Conservation (phyloP, 2,329 filamentous ascomycete genomes). For the Tothia fuscella region DNA sequence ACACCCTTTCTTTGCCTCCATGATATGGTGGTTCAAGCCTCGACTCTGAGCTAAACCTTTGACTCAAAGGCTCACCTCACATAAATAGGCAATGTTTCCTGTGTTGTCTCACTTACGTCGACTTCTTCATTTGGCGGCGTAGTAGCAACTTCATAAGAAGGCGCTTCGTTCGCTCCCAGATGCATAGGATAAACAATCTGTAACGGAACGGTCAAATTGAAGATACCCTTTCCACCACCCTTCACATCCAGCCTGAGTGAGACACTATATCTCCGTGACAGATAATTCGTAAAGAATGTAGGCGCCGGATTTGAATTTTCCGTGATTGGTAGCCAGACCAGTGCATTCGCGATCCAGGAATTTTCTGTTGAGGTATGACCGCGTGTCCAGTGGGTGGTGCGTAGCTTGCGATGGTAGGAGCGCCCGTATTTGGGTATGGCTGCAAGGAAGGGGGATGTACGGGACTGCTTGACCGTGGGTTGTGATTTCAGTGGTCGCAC, state of each 20-base stretch:
- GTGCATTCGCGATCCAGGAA: background rate
- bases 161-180: conserved; percentile 1
- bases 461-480: conserved; percentile 4
- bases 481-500: background rate
- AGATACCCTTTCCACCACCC: conserved; percentile 2
- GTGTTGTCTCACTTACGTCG: too few species aligned
- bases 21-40: background rate
- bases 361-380: background rate
- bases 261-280: conserved; percentile 8
- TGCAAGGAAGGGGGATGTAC: conserved; percentile 1
- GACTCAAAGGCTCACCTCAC: conserved; percentile 3
- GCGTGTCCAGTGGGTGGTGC: conserved; percentile 1
- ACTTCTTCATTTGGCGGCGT: conserved; percentile 1
- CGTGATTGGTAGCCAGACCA: conserved; percentile 8
- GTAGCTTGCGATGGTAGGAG: conserved; percentile 6
- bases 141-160: conserved; percentile 5
- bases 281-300: conserved; percentile 8
- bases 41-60: background rate
- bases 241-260: conserved; percentile 8
- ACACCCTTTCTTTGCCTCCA: background rate
- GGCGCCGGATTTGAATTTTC: conserved; percentile 8
- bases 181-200: conserved; percentile 10
- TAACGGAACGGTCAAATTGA: conserved; percentile 5
- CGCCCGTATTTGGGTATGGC: conserved; percentile 8
- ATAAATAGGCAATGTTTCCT: conserved; percentile 9